Evolutionary conservation across 148 eudicot species (phyloP).

Genomic region (Persicaria maculosa): DNA sequence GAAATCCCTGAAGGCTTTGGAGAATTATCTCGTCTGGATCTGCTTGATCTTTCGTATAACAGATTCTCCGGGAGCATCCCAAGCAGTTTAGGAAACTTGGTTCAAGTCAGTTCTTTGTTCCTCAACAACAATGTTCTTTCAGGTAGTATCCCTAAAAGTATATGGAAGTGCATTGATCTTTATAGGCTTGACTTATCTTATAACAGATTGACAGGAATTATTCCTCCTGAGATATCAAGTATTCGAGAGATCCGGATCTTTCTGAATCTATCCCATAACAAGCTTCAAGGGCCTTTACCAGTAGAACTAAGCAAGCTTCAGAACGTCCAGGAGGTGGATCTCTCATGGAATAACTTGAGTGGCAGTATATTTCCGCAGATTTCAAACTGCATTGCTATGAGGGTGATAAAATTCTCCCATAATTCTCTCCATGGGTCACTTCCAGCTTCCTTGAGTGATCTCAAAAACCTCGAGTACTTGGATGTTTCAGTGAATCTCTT

Average conservation of each 20-base stretch:
- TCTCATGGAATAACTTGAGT: not conserved
- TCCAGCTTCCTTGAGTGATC: not conserved
- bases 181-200: conserved; percentile 1
- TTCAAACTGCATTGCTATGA: not conserved
- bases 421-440: not conserved
- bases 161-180: not conserved
- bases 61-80: not conserved
- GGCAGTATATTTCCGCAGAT: not conserved
- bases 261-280: not conserved
- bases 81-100: not conserved
- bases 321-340: not conserved
- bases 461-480: not conserved
- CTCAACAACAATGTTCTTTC: not conserved
- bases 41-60: conserved; percentile 2
- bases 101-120: not conserved
- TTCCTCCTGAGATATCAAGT: not conserved
- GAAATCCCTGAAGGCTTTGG: not conserved
- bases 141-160: not conserved
- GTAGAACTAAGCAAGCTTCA: not conserved
- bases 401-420: not conserved
- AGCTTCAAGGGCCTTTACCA: conserved; percentile 1
- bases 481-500: not conserved
- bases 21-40: not conserved
- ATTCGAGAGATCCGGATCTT: conserved; percentile 1
- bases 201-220: not conserved